Percentiles rank a stretch among this genome's conserved stretches.
phyloP scores from a whole-genome alignment of 1,139 yeast genomes.

The Saccharomyces hybrid region DNA sequence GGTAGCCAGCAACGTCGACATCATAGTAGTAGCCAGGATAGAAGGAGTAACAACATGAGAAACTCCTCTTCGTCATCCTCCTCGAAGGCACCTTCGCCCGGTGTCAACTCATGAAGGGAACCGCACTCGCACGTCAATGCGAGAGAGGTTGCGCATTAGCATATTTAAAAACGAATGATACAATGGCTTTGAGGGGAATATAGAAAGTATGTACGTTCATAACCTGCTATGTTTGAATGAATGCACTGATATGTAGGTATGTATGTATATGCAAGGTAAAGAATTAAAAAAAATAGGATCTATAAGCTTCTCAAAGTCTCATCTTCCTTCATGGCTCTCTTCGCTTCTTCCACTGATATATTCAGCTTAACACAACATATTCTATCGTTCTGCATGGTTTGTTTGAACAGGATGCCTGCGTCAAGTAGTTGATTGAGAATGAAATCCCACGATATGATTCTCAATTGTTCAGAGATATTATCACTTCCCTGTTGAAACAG shows the following conservation, averaged over 20 bases:
- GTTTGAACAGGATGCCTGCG: conserved; percentile 66
- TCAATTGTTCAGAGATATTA: conserved; percentile 20
- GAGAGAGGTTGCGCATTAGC: neutral
- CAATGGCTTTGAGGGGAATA: neutral
- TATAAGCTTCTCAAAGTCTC: conserved; percentile 22
- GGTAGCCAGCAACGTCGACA: conserved; percentile 14
- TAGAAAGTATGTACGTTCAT: neutral
- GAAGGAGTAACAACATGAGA: neutral
- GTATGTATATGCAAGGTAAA: neutral
- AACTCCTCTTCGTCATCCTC: neutral
- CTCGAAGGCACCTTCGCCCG: neutral
- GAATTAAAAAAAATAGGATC: neutral
- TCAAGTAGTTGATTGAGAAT: conserved; percentile 57
- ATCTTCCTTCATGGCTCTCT: conserved; percentile 53
- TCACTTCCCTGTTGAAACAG: conserved; percentile 20
- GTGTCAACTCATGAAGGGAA: neutral
- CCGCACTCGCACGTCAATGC: neutral
- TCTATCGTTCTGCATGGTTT: conserved; percentile 61
- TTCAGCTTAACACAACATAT: conserved; percentile 54
- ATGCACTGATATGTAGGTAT: neutral
- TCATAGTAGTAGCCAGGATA: neutral
- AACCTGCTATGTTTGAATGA: neutral
- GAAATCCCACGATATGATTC: conserved; percentile 33
- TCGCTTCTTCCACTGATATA: conserved; percentile 63
- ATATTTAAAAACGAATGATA: neutral